Evolutionary conservation across 2,329 filamentous ascomycete genomes (phyloP).

Genomic region (Aulographum hederae): DNA sequence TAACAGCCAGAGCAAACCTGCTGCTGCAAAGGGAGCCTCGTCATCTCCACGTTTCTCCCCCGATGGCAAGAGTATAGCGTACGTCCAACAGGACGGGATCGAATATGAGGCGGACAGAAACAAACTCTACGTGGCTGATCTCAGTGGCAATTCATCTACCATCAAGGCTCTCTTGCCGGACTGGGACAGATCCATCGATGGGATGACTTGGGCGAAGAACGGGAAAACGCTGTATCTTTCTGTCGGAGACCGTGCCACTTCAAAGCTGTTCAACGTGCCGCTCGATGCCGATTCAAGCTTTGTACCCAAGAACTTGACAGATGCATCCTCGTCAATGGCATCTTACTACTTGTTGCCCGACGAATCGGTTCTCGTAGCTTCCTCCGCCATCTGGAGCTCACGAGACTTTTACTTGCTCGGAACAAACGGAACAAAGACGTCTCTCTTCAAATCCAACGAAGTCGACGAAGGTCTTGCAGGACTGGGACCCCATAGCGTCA

Average conservation of each 20-base stretch:
- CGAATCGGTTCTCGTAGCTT: background rate
- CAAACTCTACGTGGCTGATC: conserved; percentile 40
- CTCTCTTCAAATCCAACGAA: conserved; percentile 49
- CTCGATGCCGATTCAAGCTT: conserved; percentile 15
- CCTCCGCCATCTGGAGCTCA: background rate
- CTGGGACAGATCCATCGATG: conserved; percentile 29
- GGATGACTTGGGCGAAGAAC: conserved; percentile 26
- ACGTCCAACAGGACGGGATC: conserved; percentile 51
- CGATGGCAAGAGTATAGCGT: conserved; percentile 51
- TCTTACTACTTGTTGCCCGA: background rate
- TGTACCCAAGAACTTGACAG: background rate
- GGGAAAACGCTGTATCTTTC: conserved; percentile 50
- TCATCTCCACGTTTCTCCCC: conserved; percentile 54
- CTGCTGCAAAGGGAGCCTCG: conserved; percentile 38
- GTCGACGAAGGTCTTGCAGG: conserved; percentile 29
- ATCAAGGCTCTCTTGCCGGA: background rate
- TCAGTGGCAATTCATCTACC: conserved; percentile 40
- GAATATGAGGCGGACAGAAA: conserved; percentile 65
- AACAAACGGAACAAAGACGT: conserved; percentile 32
- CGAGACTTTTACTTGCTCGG: background rate
- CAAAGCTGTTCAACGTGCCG: conserved; percentile 43
- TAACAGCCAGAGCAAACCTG: background rate
- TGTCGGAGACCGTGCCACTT: conserved; percentile 50
- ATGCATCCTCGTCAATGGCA: background rate
- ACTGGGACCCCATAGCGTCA: conserved; percentile 16